Evolutionary conservation across 2,329 filamentous ascomycete species (phyloP), one percentile per base, ranked within the genome.

Genomic region (Coccinonectria pachysandricola): DNA sequence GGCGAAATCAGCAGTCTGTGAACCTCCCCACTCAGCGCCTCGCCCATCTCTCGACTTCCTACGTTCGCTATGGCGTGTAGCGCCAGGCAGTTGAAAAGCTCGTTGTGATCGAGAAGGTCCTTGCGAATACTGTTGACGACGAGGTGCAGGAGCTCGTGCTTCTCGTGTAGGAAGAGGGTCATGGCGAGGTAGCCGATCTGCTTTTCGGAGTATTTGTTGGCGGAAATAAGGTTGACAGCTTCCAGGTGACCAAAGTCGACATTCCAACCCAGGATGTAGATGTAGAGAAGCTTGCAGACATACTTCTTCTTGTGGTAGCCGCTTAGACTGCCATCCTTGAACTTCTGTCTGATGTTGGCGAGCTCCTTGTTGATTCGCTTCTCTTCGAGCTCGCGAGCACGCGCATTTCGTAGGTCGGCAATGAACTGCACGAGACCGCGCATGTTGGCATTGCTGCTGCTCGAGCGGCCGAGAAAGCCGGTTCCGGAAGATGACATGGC

Each of bases 291-390:
- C 76, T 98, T 98, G 83, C 91, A 98, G 42, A 98, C 91, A 54
- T 98, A 98, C 81, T 98, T 98, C 72, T 98, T 98, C 68, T 92
- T 95, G 66, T 95, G 86, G 53, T 98, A 98, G 41, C 91, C 92
- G 52, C 80, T 94, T 32, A 98, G 65, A 51, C 71, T 91, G 39
- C 86, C 87, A 55, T 91, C 83, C 71, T 93, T 94, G 67, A 96
- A 98, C 61, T 96, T 96, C 62, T 95, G 85, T 50, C 78, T 77
- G 55, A 98, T 98, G 53, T 98, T 98, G 52, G 91, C 91, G 56
- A 98, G 63, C 64, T 98, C 91, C 65, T 98, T 98, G 60, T 98
- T 98, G 64, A 98, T 96, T 52, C 91, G 75, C 70, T 98, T 98
- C 66, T 98, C 91, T 57, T 98, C 91, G 37, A 98, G 64, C 56